These are phyloP conservation scores for Kalanchoe fedtschenkoi DNA, from an alignment of 164 flowering plant genomes.

Conservation along the genomic window DNA sequence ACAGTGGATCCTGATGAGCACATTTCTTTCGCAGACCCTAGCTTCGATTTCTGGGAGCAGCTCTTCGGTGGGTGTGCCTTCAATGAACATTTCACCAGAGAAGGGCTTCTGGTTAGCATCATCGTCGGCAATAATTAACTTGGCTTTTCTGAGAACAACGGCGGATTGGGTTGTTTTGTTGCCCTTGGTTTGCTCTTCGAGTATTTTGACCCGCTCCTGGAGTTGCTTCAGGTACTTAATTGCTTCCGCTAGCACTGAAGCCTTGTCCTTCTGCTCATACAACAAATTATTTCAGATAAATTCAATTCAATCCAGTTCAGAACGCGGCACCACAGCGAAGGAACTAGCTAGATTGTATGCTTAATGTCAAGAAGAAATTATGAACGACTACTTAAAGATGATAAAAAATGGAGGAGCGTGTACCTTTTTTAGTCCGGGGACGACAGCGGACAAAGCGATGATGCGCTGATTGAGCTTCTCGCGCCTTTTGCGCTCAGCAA, in stretches of 20 bases:
- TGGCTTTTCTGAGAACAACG: slow-evolving; percentile 42
- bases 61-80: background rate
- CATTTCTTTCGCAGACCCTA: slow-evolving; percentile 19
- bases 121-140: slow-evolving; percentile 15
- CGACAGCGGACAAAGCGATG: slow-evolving; percentile 18
- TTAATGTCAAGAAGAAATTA: background rate
- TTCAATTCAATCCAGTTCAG: background rate
- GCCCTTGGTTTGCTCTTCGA: slow-evolving; percentile 48
- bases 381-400: background rate
- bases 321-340: background rate
- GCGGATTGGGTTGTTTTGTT: slow-evolving; percentile 56
- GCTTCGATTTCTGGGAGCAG: slow-evolving; percentile 28
- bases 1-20: slow-evolving; percentile 25
- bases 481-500: slow-evolving; percentile 20
- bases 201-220: slow-evolving; percentile 50
- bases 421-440: slow-evolving; percentile 24
- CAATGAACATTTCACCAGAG: slow-evolving; percentile 22
- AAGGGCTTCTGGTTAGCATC: slow-evolving; percentile 34
- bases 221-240: slow-evolving; percentile 65
- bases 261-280: slow-evolving; percentile 69
- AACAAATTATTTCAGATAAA: background rate
- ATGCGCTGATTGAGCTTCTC: slow-evolving; percentile 13
- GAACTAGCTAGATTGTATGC: too few species aligned
- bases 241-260: slow-evolving; percentile 78
- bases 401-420: background rate